Evolutionary conservation across 352 stramenopile genomes (phyloP).

Genomic region (Phytophthora fragariaefolia): DNA sequence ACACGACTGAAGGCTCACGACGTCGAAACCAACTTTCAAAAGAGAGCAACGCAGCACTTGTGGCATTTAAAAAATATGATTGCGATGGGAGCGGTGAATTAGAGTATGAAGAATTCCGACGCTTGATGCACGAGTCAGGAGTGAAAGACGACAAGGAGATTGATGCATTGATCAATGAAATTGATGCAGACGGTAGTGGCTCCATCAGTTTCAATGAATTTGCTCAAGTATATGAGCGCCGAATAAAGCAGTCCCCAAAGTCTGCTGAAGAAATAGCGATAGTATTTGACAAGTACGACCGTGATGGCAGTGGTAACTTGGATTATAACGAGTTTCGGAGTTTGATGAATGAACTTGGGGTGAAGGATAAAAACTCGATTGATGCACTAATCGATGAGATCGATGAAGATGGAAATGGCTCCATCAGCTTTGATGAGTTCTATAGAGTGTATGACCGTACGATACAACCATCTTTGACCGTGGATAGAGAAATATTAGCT

Average conservation of each 20-base stretch:
- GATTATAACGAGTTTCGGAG: conserved; percentile 59
- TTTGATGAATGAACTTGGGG: conserved; percentile 61
- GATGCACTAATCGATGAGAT: conserved; percentile 52
- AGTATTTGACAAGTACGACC: conserved; percentile 33
- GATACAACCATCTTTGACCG: conserved; percentile 25
- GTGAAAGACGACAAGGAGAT: conserved; percentile 48
- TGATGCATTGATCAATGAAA: conserved; percentile 40
- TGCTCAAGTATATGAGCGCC: conserved; percentile 3
- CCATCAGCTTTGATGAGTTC: conserved; percentile 57
- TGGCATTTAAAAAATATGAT: conserved; percentile 48
- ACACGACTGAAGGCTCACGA: conserved; percentile 3
- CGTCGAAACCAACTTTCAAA: conserved; percentile 3
- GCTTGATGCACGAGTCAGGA: conserved; percentile 61
- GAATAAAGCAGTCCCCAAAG: not conserved
- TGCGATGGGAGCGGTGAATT: conserved; percentile 51
- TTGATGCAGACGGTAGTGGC: conserved; percentile 47
- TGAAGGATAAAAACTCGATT: conserved; percentile 51
- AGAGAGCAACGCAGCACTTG: conserved; percentile 15
- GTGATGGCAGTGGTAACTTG: conserved; percentile 50
- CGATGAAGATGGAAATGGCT: conserved; percentile 44
- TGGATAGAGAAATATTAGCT: conserved; percentile 30
- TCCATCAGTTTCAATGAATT: conserved; percentile 57
- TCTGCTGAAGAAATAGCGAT: not conserved
- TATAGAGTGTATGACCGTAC: conserved; percentile 34
- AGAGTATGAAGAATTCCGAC: conserved; percentile 54